A percentile compares a stretch with the other conserved stretches of the same genome.
Conservation (phyloP, 75 land plant genomes). For the Pinus tabuliformis region DNA sequence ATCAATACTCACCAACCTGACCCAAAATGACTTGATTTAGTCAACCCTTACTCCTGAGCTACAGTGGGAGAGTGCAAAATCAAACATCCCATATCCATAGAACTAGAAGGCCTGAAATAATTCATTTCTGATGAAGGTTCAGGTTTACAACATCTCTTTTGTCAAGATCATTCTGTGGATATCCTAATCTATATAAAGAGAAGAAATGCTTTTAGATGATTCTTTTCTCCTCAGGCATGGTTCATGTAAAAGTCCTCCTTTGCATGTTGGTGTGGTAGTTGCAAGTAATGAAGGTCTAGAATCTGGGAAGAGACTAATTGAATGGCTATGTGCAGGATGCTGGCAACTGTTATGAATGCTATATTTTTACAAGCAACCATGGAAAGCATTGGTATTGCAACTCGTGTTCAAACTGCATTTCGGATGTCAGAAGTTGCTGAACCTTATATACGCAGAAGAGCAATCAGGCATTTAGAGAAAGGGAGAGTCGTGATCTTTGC, state of each 20-base stretch:
- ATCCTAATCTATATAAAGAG: neutral
- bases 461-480: conserved; percentile 94
- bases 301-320: neutral
- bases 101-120: neutral
- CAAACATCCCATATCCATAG: neutral
- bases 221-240: neutral
- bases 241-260: too few relatives aligned
- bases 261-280: neutral
- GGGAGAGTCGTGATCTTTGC: conserved; percentile 98
- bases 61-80: neutral
- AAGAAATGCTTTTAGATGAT: neutral
- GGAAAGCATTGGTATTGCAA: conserved; percentile 96
- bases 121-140: neutral
- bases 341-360: conserved; percentile 99
- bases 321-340: conserved; percentile 60
- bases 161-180: neutral
- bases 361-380: conserved; percentile 95
- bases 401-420: conserved; percentile 97
- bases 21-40: neutral
- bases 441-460: conserved; percentile 94
- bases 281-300: neutral
- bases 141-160: neutral
- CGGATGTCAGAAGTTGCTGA: conserved; percentile 98
- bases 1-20: neutral
- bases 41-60: neutral